Base-by-base conservation (phyloP, 1,139 yeast species). In the Yamadazyma dendronema region DNA sequence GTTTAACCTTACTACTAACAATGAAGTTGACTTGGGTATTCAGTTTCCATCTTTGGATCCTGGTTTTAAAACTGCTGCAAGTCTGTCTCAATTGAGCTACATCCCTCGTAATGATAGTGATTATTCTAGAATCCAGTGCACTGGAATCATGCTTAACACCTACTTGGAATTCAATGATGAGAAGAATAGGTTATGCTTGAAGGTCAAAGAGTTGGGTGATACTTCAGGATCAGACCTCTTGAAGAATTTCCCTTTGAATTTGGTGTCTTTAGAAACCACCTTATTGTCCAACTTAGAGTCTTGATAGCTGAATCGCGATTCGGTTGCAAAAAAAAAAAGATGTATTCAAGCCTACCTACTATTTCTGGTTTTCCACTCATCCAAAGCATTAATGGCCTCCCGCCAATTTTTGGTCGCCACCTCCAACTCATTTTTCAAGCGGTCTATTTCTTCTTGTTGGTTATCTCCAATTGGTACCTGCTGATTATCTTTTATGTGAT, bases 311-410 rank as follows among this genome's bases (percentile, higher is more conserved):
- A n/a, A n/a, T n/a, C n/a, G n/a, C n/a, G n/a, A n/a, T n/a, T n/a
- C n/a, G n/a, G n/a, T n/a, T n/a, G n/a, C n/a, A n/a, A n/a, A n/a
- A 19, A 19, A 7, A 19, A 7, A 9, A 7, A 19, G 22, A 19
- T 19, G 9, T 19, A 9, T 19, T 7, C 14, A 4, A 26, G 12
- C 11, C 14, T 26, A 26, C 17, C 17, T 14, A 26, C 11, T 7
- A 8, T 26, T 12, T 21, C 35, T 35, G 15, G 16, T 19, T 23
- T 31, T 33, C 79, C 79, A 74, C 40, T 67, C 65, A 27, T 74
- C 79, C 26, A 71, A 59, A 1, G 76, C 69, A 33, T 61, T 65
- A 42, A 73, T 55, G 0, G 79, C 74, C 30, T 64, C 65, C 35
- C 68, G 60, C 67, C 77, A 65, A 43, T 71, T 73, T 30, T 57